Base-by-base conservation (phyloP, 768 basidiomycete genomes). In the Psilocybe cyanescens region DNA sequence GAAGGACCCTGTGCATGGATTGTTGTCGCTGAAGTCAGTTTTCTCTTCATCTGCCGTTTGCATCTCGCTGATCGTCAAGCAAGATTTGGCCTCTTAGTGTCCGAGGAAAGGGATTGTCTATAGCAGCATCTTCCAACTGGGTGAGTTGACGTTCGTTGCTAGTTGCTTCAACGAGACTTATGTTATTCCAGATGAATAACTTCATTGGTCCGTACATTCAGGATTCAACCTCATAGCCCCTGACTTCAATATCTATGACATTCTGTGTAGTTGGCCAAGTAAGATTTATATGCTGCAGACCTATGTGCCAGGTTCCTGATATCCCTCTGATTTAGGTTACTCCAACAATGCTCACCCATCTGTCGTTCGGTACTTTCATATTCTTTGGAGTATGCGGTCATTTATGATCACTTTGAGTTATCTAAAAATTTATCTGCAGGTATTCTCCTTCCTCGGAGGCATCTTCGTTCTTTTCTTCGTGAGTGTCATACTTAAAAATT, bases 111-210 rank as follows among this genome's bases (percentile, higher is more conserved):
- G 90, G 89, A 47, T 74, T 92, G 61, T 88, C 88, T 2, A 89
- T 93, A 64, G 86, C 87, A 3, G 86, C 88, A 4, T 91, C 88
- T 6, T 86, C 87, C 12, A 92, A 92, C 76, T 92, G 88, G 87
- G 86, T 85, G 70, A 31, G 78, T 74, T 37, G 33, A 24, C 8
- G 19, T 3, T 17, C n/a, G 2, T 16, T 17, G 6, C 16, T 2
- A n/a, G 6, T 45, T 14, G 8, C 29, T 48, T 19, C 30, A 9
- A 17, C 46, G 8, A 31, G 4, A 31, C 24, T 58, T n/a, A 49
- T n/a, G 41, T 33, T 28, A 17, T 4, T 58, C 3, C 67, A 87
- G 87, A 89, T 90, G 88, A 89, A 90, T 72, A 90, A 89, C 70
- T 90, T 89, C 71, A 90, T 90, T 66, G 85, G 83, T 84, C 60